Evolutionary conservation across 805 yeast species (phyloP), one percentile per base, ranked within the genome.

Genomic region (Candida silvatica): DNA sequence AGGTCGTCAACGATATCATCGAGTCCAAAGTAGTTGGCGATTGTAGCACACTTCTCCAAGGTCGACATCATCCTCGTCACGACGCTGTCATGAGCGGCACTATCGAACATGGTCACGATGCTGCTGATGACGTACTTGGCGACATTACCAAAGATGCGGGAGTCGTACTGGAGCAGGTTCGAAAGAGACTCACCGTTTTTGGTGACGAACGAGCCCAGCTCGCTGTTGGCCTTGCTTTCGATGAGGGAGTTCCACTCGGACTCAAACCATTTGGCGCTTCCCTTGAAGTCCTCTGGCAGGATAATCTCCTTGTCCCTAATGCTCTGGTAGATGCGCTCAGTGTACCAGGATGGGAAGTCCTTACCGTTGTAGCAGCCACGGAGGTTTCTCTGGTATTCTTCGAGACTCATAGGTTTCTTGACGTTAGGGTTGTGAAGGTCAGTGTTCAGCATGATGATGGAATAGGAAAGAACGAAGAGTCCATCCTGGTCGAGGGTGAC

Each of bases 271-370:
- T 82, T 86, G 16, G 86, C 83, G 8, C 87, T 84, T 12, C 90
- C 92, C 52, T 86, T 94, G 47, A 90, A 97, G 50, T 92, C 98
- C 49, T 92, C 97, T 0, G 98, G 97, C 88, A 94, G 84, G 32
- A 92, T 85, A 43, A 92, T 92, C 57, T 92, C 99, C 35, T 81
- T 73, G 37, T 80, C 84, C 41, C 75, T 70, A 37, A 92, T 88
- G 1, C 94, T 81, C 18, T 71, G 62, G 56, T 83, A 92, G 18
- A 90, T 86, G 43, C 73, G 81, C 40, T 79, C 77, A 41, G 90
- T 64, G 51, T 86, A 90, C 83, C 95, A 87, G 17, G 68, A 69
- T 3, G 94, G 90, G 61, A 83, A 88, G 57, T 88, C 92, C 25
- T 71, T 68, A 20, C 68, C 67, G 44, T 78, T 79, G 51, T 79